phyloP scores from a whole-genome alignment of 495 filamentous ascomycete genomes.

The Aspergillus nidulans region DNA sequence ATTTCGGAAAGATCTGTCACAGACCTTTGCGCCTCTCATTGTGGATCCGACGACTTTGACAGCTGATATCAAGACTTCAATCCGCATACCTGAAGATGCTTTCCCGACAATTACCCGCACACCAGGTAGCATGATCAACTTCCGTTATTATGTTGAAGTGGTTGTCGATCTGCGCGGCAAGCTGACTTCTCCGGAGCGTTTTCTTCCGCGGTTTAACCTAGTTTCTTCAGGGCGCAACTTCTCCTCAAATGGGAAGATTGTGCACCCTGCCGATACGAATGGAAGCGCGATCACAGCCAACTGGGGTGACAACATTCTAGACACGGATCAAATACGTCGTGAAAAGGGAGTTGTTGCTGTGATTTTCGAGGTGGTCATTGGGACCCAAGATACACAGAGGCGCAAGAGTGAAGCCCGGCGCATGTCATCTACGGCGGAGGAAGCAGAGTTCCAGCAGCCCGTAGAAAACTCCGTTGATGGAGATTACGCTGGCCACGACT shows the following conservation, averaged over 20 bases:
- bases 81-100: conserved; percentile 81
- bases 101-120: conserved; percentile 90
- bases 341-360: conserved; percentile 84
- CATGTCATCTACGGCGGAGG: conserved; percentile 22
- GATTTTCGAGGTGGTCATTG: conserved; percentile 80
- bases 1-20: conserved; percentile 89
- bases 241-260: conserved; percentile 45
- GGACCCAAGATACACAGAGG: conserved; percentile 73
- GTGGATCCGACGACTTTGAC: conserved; percentile 76
- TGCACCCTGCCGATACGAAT: conserved; percentile 38
- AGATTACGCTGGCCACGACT: conserved; percentile 27
- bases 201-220: conserved; percentile 55
- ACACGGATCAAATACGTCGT: conserved; percentile 79
- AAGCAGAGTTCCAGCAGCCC: conserved; percentile 15
- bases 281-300: conserved; percentile 38
- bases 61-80: conserved; percentile 69
- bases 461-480: conserved; percentile 22
- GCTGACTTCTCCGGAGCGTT: conserved; percentile 62
- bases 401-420: conserved; percentile 42
- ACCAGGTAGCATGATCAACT: conserved; percentile 86
- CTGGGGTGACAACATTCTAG: conserved; percentile 76
- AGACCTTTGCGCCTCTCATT: conserved; percentile 80
- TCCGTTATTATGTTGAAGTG: conserved; percentile 89
- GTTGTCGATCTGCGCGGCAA: conserved; percentile 89
- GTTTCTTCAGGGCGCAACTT: conserved; percentile 44